Percentiles rank a stretch among this genome's conserved stretches.
Evolutionary conservation across 2,329 filamentous ascomycete species (phyloP).

Genomic region (Colletotrichum aenigma): DNA sequence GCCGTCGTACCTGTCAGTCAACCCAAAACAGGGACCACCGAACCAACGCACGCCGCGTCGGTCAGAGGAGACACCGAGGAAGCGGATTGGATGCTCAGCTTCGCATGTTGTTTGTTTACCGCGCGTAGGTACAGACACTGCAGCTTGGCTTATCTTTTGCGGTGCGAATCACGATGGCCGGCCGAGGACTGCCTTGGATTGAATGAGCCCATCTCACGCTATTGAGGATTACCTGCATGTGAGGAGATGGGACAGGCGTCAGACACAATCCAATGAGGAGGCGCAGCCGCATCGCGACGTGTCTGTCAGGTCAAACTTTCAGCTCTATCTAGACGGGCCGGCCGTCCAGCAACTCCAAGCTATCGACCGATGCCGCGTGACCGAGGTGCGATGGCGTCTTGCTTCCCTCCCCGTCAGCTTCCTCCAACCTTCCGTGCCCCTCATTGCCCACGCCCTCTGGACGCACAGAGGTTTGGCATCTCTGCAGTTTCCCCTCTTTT

Average conservation of each 20-base stretch:
- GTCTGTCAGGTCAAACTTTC: neutral
- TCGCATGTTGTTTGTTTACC: conserved; percentile 12
- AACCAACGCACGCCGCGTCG: neutral
- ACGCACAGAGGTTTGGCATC: neutral
- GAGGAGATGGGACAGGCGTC: neutral
- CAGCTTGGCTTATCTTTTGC: neutral
- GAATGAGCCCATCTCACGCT: conserved; percentile 2
- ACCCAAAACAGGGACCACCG: neutral
- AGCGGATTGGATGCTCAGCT: conserved; percentile 1
- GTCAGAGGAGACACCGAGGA: neutral
- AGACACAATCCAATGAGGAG: conserved; percentile 13
- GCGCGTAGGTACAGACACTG: neutral
- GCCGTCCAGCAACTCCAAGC: neutral
- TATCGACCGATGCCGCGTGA: conserved; percentile 4
- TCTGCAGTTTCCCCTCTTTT: neutral
- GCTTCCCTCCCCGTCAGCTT: neutral
- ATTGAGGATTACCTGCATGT: conserved; percentile 17
- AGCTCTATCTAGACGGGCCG: neutral
- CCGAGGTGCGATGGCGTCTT: conserved; percentile 11
- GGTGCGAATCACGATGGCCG: neutral
- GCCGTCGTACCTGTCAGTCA: neutral
- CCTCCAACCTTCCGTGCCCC: neutral
- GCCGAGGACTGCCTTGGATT: neutral
- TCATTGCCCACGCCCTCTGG: neutral
- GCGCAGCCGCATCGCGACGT: neutral